Percentiles rank a stretch among this genome's conserved stretches.
These are phyloP conservation scores for Trifolium dubium DNA, from an alignment of 306 rosid species.

Conservation along the genomic window DNA sequence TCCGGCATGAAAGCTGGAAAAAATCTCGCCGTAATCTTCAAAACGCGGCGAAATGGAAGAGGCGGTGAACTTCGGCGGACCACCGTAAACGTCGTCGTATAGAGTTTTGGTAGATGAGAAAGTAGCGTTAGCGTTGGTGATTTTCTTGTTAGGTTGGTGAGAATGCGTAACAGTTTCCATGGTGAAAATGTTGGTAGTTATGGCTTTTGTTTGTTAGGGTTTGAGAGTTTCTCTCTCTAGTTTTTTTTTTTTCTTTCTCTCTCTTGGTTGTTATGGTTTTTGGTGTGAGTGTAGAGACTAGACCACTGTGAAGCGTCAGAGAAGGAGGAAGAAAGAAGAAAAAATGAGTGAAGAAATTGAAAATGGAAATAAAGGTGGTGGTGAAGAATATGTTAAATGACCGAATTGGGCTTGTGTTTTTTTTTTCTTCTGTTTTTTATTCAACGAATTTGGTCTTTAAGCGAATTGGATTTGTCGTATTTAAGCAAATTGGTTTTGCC, in stretches of 20 bases:
- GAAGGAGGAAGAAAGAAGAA: slow-evolving; percentile 50
- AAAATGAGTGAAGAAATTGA: slow-evolving; percentile 37
- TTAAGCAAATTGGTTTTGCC: too few species aligned
- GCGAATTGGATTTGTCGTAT: too few species aligned
- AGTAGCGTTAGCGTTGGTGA: slow-evolving; percentile 39
- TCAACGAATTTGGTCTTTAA: too few species aligned
- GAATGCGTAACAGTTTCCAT: slow-evolving; percentile 80
- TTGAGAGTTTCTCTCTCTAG: background rate
- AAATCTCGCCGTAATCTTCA: slow-evolving; percentile 95
- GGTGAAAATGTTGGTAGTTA: slow-evolving; percentile 37
- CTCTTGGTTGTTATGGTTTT: slow-evolving; percentile 37
- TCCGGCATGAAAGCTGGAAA: slow-evolving; percentile 67
- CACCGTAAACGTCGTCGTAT: slow-evolving; percentile 88
- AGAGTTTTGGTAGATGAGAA: slow-evolving; percentile 46
- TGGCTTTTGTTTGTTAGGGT: slow-evolving; percentile 41
- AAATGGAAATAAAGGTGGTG: slow-evolving; percentile 44
- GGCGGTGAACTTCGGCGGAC: slow-evolving; percentile 74
- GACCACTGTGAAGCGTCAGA: slow-evolving; percentile 49
- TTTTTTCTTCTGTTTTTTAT: background rate
- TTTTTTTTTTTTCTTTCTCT: slow-evolving; percentile 37
- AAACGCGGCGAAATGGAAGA: slow-evolving; percentile 75
- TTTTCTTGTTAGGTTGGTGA: slow-evolving; percentile 65
- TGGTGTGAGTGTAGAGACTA: slow-evolving; percentile 50
- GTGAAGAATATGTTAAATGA: slow-evolving; percentile 32
- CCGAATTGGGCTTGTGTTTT: slow-evolving; percentile 44